Percentiles rank a stretch among this genome's conserved stretches.
phyloP scores from a whole-genome alignment of 2,329 filamentous ascomycete species.

The Fusarium piperis region DNA sequence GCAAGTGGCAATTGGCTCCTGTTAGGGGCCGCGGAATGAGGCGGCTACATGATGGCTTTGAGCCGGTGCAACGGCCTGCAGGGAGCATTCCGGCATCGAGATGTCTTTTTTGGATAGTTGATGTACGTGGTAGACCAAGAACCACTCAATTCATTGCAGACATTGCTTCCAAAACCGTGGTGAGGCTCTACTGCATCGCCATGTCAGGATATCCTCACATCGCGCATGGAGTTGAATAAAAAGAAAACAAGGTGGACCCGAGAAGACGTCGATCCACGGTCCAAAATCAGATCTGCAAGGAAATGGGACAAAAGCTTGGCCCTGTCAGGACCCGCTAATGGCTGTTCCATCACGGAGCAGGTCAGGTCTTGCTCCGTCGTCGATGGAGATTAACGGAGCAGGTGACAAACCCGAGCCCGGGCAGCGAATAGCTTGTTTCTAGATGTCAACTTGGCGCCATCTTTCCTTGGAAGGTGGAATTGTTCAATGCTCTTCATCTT shows the following conservation, averaged over 20 bases:
- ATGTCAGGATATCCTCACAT: background rate
- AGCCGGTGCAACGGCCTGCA: constrained; percentile 11
- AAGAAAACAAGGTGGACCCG: constrained; percentile 4
- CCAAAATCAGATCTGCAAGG: constrained; percentile 32
- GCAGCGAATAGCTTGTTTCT: background rate
- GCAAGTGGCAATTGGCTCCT: constrained; percentile 19
- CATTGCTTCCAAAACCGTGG: background rate
- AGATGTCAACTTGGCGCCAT: background rate
- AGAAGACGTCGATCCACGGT: constrained; percentile 27
- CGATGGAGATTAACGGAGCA: constrained; percentile 31
- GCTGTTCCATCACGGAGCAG: constrained; percentile 5
- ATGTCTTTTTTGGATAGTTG: background rate
- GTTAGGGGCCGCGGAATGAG: constrained; percentile 21
- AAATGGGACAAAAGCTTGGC: constrained; percentile 24
- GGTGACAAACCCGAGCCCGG: background rate
- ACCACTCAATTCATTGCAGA: background rate
- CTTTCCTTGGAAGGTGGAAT: background rate
- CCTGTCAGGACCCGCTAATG: background rate
- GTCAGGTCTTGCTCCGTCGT: background rate
- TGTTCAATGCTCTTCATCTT: background rate
- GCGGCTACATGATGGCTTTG: background rate
- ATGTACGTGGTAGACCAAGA: background rate
- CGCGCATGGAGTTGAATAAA: background rate
- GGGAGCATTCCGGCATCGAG: constrained; percentile 3
- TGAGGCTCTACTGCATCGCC: background rate